A percentile compares a stretch with the other conserved stretches of the same genome.
phyloP scores from a whole-genome alignment of 2,329 filamentous ascomycete species.

The Xylaria sp. region DNA sequence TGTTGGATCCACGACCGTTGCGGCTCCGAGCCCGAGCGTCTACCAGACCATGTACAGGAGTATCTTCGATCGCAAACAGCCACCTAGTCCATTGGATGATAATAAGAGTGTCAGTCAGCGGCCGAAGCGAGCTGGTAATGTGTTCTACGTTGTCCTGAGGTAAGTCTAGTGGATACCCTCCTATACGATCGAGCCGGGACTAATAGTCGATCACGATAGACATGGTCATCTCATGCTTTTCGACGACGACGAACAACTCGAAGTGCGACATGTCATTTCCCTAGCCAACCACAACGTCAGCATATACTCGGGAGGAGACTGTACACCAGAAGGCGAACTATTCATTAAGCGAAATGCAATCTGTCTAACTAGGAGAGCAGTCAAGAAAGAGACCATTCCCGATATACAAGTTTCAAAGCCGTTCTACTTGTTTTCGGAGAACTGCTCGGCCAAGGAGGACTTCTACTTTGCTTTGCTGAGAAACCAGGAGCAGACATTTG shows the following conservation, averaged over 20 bases:
- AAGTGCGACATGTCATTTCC: constrained; percentile 95
- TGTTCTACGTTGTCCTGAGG: constrained; percentile 93
- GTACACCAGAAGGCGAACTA: constrained; percentile 88
- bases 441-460: constrained; percentile 95
- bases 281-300: constrained; percentile 87
- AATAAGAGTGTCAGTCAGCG: constrained; percentile 61
- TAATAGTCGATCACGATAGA: constrained; percentile 56
- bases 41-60: constrained; percentile 99
- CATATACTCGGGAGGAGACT: constrained; percentile 81
- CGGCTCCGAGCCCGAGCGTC: constrained; percentile 87
- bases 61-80: constrained; percentile 84
- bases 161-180: constrained; percentile 55
- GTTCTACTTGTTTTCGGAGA: constrained; percentile 94
- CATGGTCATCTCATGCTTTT: constrained; percentile 98
- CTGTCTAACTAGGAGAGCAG: constrained; percentile 74
- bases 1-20: constrained; percentile 77
- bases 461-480: constrained; percentile 94
- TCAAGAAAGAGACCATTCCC: constrained; percentile 63
- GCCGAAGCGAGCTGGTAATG: constrained; percentile 78
- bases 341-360: constrained; percentile 96
- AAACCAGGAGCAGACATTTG: constrained; percentile 78
- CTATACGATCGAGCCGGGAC: background rate
- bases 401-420: constrained; percentile 75
- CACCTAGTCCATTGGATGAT: constrained; percentile 58
- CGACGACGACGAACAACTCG: constrained; percentile 92